Evolutionary conservation across 2,329 filamentous ascomycete genomes (phyloP).

Genomic region (Neoascochyta sp.): DNA sequence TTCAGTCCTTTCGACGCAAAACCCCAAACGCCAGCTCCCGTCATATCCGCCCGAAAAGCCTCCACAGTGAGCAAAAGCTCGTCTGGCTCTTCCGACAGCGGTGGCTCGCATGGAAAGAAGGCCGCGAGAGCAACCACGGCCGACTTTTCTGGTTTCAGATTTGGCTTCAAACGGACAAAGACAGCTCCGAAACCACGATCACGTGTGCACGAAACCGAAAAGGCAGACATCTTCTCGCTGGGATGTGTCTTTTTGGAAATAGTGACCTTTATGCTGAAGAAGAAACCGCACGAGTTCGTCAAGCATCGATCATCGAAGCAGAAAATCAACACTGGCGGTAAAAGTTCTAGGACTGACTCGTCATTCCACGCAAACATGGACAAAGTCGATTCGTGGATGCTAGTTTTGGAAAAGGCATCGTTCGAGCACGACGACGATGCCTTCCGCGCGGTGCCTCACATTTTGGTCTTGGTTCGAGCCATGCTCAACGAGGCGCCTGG

Average conservation of each 20-base stretch:
- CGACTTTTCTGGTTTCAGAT: conserved; percentile 38
- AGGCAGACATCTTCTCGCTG: conserved; percentile 68
- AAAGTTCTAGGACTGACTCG: conserved; percentile 61
- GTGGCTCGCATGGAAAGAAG: conserved; percentile 32
- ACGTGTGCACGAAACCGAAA: conserved; percentile 36
- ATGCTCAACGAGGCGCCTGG: conserved; percentile 44
- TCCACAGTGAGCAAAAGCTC: conserved; percentile 38
- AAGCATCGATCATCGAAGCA: conserved; percentile 64
- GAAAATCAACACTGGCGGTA: conserved; percentile 44
- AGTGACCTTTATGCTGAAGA: conserved; percentile 65
- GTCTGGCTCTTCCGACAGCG: conserved; percentile 31
- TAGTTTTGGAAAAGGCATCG: conserved; percentile 57
- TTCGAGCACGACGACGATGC: conserved; percentile 34
- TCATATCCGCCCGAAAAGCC: conserved; percentile 19
- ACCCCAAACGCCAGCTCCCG: conserved; percentile 10
- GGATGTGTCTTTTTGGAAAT: conserved; percentile 71
- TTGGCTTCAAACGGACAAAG: conserved; percentile 33
- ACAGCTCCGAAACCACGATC: conserved; percentile 25
- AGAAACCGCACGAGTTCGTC: conserved; percentile 62
- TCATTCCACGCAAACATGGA: conserved; percentile 69
- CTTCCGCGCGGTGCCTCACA: conserved; percentile 41
- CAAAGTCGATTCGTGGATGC: conserved; percentile 68
- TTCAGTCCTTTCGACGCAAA: conserved; percentile 17
- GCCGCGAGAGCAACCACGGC: conserved; percentile 32
- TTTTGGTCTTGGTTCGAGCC: conserved; percentile 40